Conservation (phyloP, 805 yeast genomes). For the Metschnikowia shivogae region DNA sequence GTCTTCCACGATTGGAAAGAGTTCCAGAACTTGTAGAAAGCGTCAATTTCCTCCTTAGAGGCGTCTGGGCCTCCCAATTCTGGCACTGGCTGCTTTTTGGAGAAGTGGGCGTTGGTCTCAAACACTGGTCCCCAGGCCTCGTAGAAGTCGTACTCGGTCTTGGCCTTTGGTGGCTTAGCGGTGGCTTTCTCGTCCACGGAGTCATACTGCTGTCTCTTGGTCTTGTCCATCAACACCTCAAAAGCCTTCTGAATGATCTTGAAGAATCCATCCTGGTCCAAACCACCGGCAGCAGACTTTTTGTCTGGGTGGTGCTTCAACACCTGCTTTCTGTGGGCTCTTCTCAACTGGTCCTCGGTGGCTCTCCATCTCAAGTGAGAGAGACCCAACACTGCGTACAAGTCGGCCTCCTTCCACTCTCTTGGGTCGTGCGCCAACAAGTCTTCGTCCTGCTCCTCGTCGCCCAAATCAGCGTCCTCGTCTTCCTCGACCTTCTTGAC, state of each 20-base stretch:
- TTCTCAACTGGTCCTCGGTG: constrained; percentile 86
- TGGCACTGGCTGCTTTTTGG: constrained; percentile 89
- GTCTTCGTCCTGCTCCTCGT: constrained; percentile 66
- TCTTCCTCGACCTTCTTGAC: constrained; percentile 66
- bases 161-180: constrained; percentile 71
- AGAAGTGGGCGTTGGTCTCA: constrained; percentile 85
- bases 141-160: constrained; percentile 72
- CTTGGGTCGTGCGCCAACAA: constrained; percentile 89
- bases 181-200: constrained; percentile 90
- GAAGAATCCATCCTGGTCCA: constrained; percentile 94
- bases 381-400: constrained; percentile 93
- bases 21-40: constrained; percentile 88
- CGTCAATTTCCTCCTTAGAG: constrained; percentile 76
- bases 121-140: constrained; percentile 93
- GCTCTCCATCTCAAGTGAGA: constrained; percentile 89
- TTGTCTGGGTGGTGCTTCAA: constrained; percentile 98
- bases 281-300: constrained; percentile 84
- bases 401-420: constrained; percentile 96
- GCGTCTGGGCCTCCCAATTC: constrained; percentile 63
- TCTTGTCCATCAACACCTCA: constrained; percentile 82
- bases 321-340: constrained; percentile 96
- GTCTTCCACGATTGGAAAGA: constrained; percentile 97
- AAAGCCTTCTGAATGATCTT: constrained; percentile 96
- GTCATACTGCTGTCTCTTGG: constrained; percentile 88
- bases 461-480: constrained; percentile 61